Conservation (phyloP, 1,284 basidiomycete genomes). For the Porodaedalea pini region DNA sequence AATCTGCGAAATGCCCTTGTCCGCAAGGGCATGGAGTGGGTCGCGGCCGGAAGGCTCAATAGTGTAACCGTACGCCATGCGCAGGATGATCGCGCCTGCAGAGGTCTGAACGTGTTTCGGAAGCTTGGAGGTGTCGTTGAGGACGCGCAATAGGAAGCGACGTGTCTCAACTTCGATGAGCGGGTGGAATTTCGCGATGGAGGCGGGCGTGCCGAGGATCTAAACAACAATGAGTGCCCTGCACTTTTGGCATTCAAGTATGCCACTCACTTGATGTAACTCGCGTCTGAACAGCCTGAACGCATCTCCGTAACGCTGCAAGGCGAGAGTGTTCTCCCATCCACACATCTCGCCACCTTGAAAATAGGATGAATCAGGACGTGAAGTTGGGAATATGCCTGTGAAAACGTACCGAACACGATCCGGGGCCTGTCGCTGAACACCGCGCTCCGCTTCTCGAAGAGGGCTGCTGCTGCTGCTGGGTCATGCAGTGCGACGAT, state of each 20-base stretch:
- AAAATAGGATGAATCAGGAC: neutral
- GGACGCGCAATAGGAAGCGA: slow-evolving; percentile 15
- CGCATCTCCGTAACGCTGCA: slow-evolving; percentile 11
- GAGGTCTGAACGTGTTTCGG: slow-evolving; percentile 13
- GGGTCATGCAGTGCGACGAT: slow-evolving; percentile 18
- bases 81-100: neutral
- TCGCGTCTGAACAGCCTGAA: slow-evolving; percentile 16
- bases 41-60: slow-evolving; percentile 7
- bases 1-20: slow-evolving; percentile 15
- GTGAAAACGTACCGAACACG: slow-evolving; percentile 10
- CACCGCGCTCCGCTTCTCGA: slow-evolving; percentile 18
- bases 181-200: slow-evolving; percentile 17
- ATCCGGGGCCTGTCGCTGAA: slow-evolving; percentile 18
- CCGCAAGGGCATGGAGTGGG: slow-evolving; percentile 15
- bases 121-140: slow-evolving; percentile 2
- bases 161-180: slow-evolving; percentile 18
- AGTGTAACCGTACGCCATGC: slow-evolving; percentile 11
- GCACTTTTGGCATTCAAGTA: neutral
- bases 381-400: neutral
- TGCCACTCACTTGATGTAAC: slow-evolving; percentile 11
- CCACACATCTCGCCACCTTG: slow-evolving; percentile 15
- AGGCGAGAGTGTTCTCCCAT: slow-evolving; percentile 19
- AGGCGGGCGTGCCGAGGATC: slow-evolving; percentile 13
- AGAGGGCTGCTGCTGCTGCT: slow-evolving; percentile 6
- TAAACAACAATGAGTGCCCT: neutral